A percentile compares a stretch with the other conserved stretches of the same genome.
These are phyloP conservation scores for Cyclocybe aegerita DNA, from an alignment of 768 basidiomycete genomes.

Conservation along the genomic window DNA sequence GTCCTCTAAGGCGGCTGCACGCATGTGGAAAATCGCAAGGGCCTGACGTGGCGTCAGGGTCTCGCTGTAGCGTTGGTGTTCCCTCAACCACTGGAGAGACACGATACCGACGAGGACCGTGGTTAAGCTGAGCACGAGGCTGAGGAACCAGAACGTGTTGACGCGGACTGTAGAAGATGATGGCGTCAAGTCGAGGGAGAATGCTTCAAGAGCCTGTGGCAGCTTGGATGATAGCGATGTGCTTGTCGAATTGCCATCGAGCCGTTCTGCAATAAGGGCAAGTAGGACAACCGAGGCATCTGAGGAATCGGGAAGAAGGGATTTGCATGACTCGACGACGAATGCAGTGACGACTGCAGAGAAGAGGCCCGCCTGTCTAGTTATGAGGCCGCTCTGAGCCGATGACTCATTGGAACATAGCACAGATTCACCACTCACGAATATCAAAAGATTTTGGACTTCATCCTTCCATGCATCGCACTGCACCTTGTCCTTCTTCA, in stretches of 20 bases:
- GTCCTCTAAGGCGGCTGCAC: slow-evolving; percentile 6
- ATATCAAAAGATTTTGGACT: slow-evolving; percentile 18
- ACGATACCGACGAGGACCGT: slow-evolving; percentile 17
- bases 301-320: neutral
- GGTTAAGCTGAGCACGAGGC: slow-evolving; percentile 17
- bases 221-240: no score
- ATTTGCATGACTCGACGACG: neutral
- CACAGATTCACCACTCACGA: slow-evolving; percentile 9
- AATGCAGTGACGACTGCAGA: neutral
- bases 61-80: slow-evolving; percentile 9
- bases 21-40: slow-evolving; percentile 11
- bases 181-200: no score
- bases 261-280: no score
- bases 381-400: no score
- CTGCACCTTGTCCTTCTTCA: slow-evolving; percentile 2
- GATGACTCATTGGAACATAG: no score
- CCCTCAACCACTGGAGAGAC: slow-evolving; percentile 19
- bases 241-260: no score
- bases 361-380: neutral
- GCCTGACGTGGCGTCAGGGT: slow-evolving; percentile 7
- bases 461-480: slow-evolving; percentile 17
- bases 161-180: slow-evolving; percentile 7
- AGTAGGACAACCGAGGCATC: no score
- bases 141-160: slow-evolving; percentile 17
- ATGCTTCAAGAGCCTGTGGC: no score